Percentiles rank a stretch among this genome's conserved stretches.
These are phyloP conservation scores for Yamadazyma paraphyllophila DNA, from an alignment of 805 yeast genomes.

Conservation along the genomic window DNA sequence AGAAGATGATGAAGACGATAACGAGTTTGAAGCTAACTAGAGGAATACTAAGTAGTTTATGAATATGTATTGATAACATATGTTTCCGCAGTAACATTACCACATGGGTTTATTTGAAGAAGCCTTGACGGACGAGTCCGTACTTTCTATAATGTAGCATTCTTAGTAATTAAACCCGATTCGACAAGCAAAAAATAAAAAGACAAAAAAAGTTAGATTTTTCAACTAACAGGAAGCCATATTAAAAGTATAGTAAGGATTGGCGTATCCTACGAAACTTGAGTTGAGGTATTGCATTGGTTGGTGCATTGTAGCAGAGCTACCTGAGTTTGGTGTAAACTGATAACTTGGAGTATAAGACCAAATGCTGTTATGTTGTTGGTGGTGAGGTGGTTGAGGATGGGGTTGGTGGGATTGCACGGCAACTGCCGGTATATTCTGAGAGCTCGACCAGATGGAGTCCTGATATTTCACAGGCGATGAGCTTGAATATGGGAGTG, in stretches of 20 bases:
- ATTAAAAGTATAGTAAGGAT: conserved; percentile 36
- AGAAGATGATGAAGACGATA: conserved; percentile 38
- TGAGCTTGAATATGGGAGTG: conserved; percentile 21
- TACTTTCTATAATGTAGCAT: neutral
- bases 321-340: conserved; percentile 4
- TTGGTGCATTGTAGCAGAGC: conserved; percentile 12
- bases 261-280: conserved; percentile 34
- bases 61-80: neutral
- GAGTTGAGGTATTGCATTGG: conserved; percentile 21
- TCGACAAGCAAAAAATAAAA: conserved; percentile 9
- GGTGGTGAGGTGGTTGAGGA: conserved; percentile 8
- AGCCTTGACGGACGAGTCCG: neutral
- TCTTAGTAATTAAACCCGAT: neutral
- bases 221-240: conserved; percentile 25
- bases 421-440: neutral
- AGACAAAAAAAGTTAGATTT: conserved; percentile 7
- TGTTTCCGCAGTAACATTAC: neutral
- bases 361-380: conserved; percentile 19
- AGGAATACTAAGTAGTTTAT: neutral
- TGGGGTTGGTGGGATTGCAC: neutral
- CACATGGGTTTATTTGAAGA: neutral
- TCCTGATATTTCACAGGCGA: conserved; percentile 26
- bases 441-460: conserved; percentile 22
- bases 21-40: conserved; percentile 17
- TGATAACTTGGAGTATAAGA: conserved; percentile 23